Evolutionary conservation across 352 stramenopile species (phyloP).

Genomic region (Aphanomyces invadans): DNA sequence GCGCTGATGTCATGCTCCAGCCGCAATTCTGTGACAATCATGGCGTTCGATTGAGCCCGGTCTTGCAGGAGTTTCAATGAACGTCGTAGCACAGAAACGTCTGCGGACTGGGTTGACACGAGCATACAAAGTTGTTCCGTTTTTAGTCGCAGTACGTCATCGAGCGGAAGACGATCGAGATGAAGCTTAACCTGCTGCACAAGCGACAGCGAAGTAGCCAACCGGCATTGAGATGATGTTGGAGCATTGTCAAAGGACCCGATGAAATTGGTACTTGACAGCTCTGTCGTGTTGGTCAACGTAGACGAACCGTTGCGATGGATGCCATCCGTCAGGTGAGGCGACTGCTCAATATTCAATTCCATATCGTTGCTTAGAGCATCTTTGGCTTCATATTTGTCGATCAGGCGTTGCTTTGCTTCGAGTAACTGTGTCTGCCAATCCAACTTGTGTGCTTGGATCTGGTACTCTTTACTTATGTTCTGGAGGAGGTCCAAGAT

Average conservation of each 20-base stretch:
- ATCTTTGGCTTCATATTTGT: background rate
- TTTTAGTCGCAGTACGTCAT: background rate
- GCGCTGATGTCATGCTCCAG: background rate
- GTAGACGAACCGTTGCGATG: background rate
- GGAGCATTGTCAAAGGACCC: background rate
- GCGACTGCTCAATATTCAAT: background rate
- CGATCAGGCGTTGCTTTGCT: slow-evolving; percentile 5
- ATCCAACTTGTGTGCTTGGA: background rate
- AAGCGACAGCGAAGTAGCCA: background rate
- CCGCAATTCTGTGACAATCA: background rate
- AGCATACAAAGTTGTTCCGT: slow-evolving; percentile 1
- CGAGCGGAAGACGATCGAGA: background rate
- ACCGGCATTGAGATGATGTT: background rate
- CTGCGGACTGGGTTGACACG: background rate
- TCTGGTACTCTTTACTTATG: background rate
- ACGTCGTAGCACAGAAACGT: background rate
- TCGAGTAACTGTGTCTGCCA: slow-evolving; percentile 8
- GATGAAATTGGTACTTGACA: background rate
- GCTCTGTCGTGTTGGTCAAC: background rate
- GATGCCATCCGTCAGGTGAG: background rate
- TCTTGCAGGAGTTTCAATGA: background rate
- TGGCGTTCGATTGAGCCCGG: background rate
- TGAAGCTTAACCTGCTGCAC: background rate
- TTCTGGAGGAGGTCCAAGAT: slow-evolving; percentile 5
- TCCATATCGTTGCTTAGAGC: background rate